Conservation (phyloP, 1,139 yeast species). For the Hyphopichia fennica region DNA sequence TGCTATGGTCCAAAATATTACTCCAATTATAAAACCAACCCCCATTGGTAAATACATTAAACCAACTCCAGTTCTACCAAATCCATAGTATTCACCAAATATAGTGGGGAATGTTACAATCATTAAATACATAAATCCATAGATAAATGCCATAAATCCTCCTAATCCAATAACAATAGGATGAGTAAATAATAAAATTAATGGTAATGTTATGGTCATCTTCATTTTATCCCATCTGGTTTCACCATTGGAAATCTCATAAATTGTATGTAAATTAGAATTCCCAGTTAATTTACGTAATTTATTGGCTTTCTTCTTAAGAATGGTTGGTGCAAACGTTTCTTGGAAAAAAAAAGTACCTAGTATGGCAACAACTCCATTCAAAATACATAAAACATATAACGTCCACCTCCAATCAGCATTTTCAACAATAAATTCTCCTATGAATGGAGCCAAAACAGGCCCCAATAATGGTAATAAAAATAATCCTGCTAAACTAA, state of each 20-base stretch:
- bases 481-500: conserved; percentile 43
- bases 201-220: conserved; percentile 39
- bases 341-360: conserved; percentile 39
- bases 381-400: conserved; percentile 41
- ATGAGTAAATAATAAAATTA: conserved; percentile 41
- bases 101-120: conserved; percentile 45
- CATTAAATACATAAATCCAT: conserved; percentile 49
- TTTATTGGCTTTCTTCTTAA: conserved; percentile 29
- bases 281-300: conserved; percentile 40
- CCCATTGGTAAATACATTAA: conserved; percentile 50
- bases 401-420: conserved; percentile 48
- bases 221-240: conserved; percentile 29
- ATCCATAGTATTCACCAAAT: conserved; percentile 35
- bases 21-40: conserved; percentile 42
- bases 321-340: conserved; percentile 41
- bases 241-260: conserved; percentile 41
- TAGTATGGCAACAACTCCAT: conserved; percentile 36
- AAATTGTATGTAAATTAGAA: conserved; percentile 40
- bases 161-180: conserved; percentile 49
- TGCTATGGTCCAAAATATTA: conserved; percentile 36
- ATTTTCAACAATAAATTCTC: conserved; percentile 55
- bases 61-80: conserved; percentile 33
- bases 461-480: conserved; percentile 59
- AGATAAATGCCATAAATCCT: conserved; percentile 46
- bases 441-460: conserved; percentile 57